A percentile compares a stretch with the other conserved stretches of the same genome.
Conservation (phyloP, 352 stramenopile genomes). For the Thraustochytrium sp. region DNA sequence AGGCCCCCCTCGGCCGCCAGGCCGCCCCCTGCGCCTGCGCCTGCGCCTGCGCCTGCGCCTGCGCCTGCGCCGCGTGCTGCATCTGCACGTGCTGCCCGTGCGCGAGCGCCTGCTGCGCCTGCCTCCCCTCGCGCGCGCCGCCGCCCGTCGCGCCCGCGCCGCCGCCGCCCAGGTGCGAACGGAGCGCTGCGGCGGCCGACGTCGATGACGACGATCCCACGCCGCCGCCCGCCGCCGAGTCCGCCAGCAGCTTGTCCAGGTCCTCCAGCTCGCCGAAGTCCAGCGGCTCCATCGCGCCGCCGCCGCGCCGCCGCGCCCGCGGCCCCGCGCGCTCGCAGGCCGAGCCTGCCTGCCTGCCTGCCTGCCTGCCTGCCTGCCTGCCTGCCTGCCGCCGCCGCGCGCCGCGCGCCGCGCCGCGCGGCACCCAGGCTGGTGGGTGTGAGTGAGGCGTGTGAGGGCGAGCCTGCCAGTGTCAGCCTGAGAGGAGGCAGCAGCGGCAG, state of each 20-base stretch:
- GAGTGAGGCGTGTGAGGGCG: no score
- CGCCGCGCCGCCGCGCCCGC: no score
- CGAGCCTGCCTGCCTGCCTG: no score
- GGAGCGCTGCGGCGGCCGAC: neutral
- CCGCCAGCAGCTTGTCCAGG: conserved; percentile 7
- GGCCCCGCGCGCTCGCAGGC: no score
- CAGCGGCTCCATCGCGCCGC: conserved; percentile 8
- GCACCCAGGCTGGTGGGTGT: no score
- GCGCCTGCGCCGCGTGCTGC: neutral
- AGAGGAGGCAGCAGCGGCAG: no score
- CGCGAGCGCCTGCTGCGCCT: neutral
- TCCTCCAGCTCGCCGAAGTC: conserved; percentile 25
- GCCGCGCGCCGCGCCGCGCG: no score
- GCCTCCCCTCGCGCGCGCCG: neutral
- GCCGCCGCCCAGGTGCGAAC: neutral
- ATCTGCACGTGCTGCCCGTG: neutral
- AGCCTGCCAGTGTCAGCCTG: no score
- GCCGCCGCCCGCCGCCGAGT: neutral
- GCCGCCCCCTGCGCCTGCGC: neutral
- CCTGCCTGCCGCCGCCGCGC: no score
- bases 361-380: no score
- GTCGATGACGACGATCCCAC: neutral
- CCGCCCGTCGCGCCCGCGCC: neutral
- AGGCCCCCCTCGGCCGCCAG: neutral
- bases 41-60: neutral